phyloP scores from a whole-genome alignment of 805 yeast species.

The Metschnikowia gelsemii region DNA sequence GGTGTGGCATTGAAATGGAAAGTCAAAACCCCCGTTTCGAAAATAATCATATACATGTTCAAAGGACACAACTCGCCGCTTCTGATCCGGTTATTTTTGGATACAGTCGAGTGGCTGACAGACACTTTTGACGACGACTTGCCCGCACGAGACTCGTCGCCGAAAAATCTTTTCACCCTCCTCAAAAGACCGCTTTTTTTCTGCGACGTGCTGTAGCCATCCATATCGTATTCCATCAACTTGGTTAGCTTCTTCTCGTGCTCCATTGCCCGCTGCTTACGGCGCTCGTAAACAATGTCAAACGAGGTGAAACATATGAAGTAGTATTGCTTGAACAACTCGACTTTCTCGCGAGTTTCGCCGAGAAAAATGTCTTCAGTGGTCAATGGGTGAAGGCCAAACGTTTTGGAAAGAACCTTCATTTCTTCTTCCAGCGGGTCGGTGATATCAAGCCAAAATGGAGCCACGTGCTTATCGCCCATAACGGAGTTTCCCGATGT shows the following conservation, averaged over 20 bases:
- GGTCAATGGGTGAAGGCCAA: slow-evolving; percentile 94
- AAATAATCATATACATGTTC: slow-evolving; percentile 90
- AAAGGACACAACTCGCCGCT: slow-evolving; percentile 76
- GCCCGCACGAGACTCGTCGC: slow-evolving; percentile 10
- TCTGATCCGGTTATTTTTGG: slow-evolving; percentile 34
- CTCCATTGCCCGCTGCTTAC: slow-evolving; percentile 50
- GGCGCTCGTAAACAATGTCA: slow-evolving; percentile 69
- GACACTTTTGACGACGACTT: slow-evolving; percentile 13
- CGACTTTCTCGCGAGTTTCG: slow-evolving; percentile 94
- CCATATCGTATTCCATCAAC: slow-evolving; percentile 31
- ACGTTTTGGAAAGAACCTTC: slow-evolving; percentile 85
- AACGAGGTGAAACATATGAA: slow-evolving; percentile 75
- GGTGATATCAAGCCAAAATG: slow-evolving; percentile 82
- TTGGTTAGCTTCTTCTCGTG: slow-evolving; percentile 40
- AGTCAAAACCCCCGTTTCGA: slow-evolving; percentile 85
- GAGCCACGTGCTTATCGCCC: slow-evolving; percentile 19
- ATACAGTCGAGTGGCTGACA: slow-evolving; percentile 16
- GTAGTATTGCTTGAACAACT: slow-evolving; percentile 85
- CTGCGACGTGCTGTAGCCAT: slow-evolving; percentile 7
- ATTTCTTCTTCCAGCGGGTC: slow-evolving; percentile 96
- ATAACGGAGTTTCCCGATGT: slow-evolving; percentile 15
- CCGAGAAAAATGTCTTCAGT: slow-evolving; percentile 93
- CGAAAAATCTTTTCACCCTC: slow-evolving; percentile 8
- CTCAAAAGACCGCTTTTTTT: slow-evolving; percentile 11
- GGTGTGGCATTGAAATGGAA: slow-evolving; percentile 95